Evolutionary conservation across 805 yeast species (phyloP), one percentile per base, ranked within the genome.

Genomic region (Candida jianshihensis): DNA sequence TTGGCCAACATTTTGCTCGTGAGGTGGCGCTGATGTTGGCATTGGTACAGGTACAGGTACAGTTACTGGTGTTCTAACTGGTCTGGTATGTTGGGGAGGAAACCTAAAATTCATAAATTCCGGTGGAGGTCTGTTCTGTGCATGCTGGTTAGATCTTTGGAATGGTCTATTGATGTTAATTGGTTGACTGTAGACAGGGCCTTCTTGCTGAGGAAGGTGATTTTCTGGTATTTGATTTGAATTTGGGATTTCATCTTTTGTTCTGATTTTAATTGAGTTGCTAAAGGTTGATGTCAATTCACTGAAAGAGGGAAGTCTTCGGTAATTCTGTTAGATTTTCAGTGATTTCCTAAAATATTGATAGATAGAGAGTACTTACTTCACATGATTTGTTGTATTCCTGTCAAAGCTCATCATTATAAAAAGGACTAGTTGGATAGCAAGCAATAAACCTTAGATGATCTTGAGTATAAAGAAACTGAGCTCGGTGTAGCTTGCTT

Each of bases 271-370:
- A 21, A 34, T 4, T 4, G 37, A 13, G 27, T 32, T 19, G 30
- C 6, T n/a, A 39, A 52, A 36, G n/a, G 37, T 41, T 3, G 47
- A 37, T 2, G 57, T 51, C 6, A 53, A 36, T 20, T 45, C 49
- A 26, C 33, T 45, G 29, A 53, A 53, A 5, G 57, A 51, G 9
- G 57, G 57, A 0, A 53, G 47, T 22, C 56, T 51, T 6, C 5
- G 5, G 19, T 24, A 19, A 18, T 16, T 25, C 16, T 28, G 46
- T 49, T 46, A 45, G 49, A 45, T 29, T 13, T 29, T 28, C n/a
- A n/a, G 30, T 13, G 8, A 28, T n/a, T 18, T 6, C 37, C 39
- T 15, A 31, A 35, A 20, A 8, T 8, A 36, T 39, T 14, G 35
- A 41, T 19, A 18, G 14, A n/a, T 41, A 39, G 38, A 35, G 39